These are phyloP conservation scores for Saksenaea vasiformis DNA, from an alignment of 371 early-diverging fungal genomes.

Conservation along the genomic window DNA sequence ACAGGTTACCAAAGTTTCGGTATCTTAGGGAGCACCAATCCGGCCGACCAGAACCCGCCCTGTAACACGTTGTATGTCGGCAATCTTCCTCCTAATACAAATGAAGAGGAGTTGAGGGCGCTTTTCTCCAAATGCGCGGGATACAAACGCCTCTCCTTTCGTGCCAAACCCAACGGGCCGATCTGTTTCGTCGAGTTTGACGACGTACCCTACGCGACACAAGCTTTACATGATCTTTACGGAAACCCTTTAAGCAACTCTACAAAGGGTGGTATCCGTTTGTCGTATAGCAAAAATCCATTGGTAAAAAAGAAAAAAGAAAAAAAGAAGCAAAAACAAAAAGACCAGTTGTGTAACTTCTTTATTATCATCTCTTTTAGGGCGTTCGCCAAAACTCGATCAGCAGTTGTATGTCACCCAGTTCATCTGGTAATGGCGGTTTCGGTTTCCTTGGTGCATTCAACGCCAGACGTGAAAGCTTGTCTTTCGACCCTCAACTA, in stretches of 20 bases:
- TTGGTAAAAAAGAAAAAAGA: slow-evolving; percentile 26
- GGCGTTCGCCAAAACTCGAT: slow-evolving; percentile 13
- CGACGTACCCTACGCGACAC: slow-evolving; percentile 77
- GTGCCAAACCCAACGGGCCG: slow-evolving; percentile 77
- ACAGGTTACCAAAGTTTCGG: slow-evolving; percentile 18
- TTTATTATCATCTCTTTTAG: background rate
- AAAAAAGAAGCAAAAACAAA: background rate
- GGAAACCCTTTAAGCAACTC: slow-evolving; percentile 79
- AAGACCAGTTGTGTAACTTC: background rate
- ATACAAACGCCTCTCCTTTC: slow-evolving; percentile 84
- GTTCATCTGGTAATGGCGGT: background rate
- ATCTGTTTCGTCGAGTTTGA: slow-evolving; percentile 94
- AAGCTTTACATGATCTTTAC: slow-evolving; percentile 78
- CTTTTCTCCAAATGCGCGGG: slow-evolving; percentile 78
- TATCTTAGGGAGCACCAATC: background rate
- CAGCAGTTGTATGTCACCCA: slow-evolving; percentile 1
- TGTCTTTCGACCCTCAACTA: slow-evolving; percentile 18
- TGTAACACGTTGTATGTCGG: slow-evolving; percentile 95
- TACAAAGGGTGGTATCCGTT: slow-evolving; percentile 86
- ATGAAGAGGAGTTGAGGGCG: slow-evolving; percentile 79
- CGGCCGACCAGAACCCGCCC: slow-evolving; percentile 79
- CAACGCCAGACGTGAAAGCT: slow-evolving; percentile 16
- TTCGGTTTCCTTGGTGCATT: slow-evolving; percentile 3
- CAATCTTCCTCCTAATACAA: slow-evolving; percentile 79
- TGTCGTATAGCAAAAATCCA: slow-evolving; percentile 91